phyloP scores from a whole-genome alignment of 345 rosid species.

The Brassica nigra region DNA sequence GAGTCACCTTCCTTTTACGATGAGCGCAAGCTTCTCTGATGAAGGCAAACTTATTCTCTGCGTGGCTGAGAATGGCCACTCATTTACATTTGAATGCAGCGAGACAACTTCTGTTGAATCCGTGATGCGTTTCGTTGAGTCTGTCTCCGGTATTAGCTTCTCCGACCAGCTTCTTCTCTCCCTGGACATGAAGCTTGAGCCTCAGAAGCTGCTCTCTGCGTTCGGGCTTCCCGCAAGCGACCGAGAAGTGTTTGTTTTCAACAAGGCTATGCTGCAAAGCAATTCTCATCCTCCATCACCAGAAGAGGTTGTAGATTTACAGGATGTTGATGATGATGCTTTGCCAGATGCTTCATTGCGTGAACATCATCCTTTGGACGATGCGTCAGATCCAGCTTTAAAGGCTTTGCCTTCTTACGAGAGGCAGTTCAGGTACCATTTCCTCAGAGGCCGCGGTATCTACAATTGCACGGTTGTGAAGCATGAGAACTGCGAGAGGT shows the following conservation, averaged over 20 bases:
- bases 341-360: slow-evolving; percentile 47
- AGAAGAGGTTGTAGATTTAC: slow-evolving; percentile 53
- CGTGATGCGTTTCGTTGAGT: slow-evolving; percentile 70
- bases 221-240: slow-evolving; percentile 76
- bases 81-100: slow-evolving; percentile 66
- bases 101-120: slow-evolving; percentile 68
- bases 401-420: slow-evolving; percentile 94
- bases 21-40: slow-evolving; percentile 69
- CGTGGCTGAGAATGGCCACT: slow-evolving; percentile 87
- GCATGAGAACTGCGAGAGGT: slow-evolving; percentile 61
- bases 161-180: slow-evolving; percentile 88
- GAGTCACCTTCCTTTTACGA: slow-evolving; percentile 31
- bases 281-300: slow-evolving; percentile 63
- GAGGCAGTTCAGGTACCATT: slow-evolving; percentile 84
- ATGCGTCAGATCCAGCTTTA: slow-evolving; percentile 88
- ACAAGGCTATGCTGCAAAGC: slow-evolving; percentile 69
- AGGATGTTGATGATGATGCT: slow-evolving; percentile 53
- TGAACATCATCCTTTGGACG: slow-evolving; percentile 81
- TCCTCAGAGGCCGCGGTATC: slow-evolving; percentile 57
- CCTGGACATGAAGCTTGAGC: slow-evolving; percentile 76
- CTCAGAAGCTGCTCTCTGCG: slow-evolving; percentile 69
- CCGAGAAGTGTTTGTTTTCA: slow-evolving; percentile 75
- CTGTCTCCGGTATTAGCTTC: slow-evolving; percentile 56
- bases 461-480: slow-evolving; percentile 58
- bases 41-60: slow-evolving; percentile 78